phyloP scores from a whole-genome alignment of 2,329 filamentous ascomycete species.

The Xylariaceae sp. region DNA sequence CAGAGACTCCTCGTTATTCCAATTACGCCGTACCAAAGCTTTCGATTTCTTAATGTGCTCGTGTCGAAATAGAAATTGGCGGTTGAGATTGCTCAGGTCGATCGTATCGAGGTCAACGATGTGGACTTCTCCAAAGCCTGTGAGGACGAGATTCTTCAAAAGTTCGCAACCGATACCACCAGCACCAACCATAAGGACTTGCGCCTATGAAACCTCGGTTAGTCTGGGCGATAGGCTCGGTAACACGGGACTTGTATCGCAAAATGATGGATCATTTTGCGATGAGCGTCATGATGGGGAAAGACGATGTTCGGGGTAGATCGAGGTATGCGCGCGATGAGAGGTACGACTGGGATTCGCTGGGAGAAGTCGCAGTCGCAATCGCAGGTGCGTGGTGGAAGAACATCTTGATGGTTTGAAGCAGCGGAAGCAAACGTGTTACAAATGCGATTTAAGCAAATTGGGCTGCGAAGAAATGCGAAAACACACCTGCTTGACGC shows the following conservation, averaged over 20 bases:
- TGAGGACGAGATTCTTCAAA: conserved; percentile 92
- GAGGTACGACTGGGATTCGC: background rate
- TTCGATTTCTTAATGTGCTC: conserved; percentile 99
- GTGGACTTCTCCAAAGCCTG: conserved; percentile 90
- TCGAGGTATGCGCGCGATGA: conserved; percentile 14
- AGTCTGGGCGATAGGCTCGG: conserved; percentile 37
- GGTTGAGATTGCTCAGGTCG: conserved; percentile 95
- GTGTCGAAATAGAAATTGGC: conserved; percentile 94
- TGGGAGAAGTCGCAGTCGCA: conserved; percentile 17
- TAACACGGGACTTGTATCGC: conserved; percentile 14
- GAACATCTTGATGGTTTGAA: conserved; percentile 1
- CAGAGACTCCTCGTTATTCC: conserved; percentile 14
- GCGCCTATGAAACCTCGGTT: conserved; percentile 64
- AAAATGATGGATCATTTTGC: background rate
- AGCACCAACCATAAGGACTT: conserved; percentile 91
- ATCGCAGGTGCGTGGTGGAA: conserved; percentile 4
- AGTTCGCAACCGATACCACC: conserved; percentile 98
- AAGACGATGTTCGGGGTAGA: background rate
- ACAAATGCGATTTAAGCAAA: conserved; percentile 1
- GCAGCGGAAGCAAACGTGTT: background rate
- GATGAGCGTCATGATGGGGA: background rate
- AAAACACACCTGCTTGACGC: conserved; percentile 69
- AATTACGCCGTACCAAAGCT: conserved; percentile 70
- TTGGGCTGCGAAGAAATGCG: conserved; percentile 27
- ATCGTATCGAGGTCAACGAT: conserved; percentile 98